Percentiles rank a stretch among this genome's conserved stretches.
Evolutionary conservation across 2,329 filamentous ascomycete species (phyloP).

Genomic region (Botrytis medusae): DNA sequence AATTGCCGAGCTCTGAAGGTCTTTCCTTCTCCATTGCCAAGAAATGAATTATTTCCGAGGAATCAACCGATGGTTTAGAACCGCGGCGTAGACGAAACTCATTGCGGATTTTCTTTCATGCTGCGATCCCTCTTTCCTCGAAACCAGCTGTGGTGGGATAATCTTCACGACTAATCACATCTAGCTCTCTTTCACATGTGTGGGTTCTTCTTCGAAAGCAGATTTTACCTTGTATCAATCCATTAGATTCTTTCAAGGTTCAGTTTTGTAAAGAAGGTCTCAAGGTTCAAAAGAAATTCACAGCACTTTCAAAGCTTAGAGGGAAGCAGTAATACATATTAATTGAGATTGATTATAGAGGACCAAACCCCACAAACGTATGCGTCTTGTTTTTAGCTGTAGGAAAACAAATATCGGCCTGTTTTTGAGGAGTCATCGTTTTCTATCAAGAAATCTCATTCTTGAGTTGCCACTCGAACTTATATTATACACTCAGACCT

Average conservation of each 20-base stretch:
- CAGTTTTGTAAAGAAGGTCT: not conserved
- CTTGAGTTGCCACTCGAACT: no score
- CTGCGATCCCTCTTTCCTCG: fast-evolving
- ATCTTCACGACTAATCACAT: not conserved
- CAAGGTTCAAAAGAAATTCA: not conserved
- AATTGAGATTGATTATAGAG: not conserved
- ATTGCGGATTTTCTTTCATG: not conserved
- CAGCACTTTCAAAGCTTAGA: not conserved
- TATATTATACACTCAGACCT: not conserved
- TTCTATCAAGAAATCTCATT: not conserved
- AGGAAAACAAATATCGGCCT: not conserved
- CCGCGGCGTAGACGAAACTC: not conserved
- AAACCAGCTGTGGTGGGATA: not conserved
- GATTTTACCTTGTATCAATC: not conserved
- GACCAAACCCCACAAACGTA: not conserved
- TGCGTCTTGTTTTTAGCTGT: not conserved
- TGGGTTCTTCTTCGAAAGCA: not conserved
- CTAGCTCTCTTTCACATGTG: not conserved
- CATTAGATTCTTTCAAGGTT: fast-evolving
- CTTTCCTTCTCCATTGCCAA: not conserved
- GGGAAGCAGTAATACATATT: not conserved
- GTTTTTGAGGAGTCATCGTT: not conserved
- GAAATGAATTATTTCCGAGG: not conserved
- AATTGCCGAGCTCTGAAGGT: not conserved
- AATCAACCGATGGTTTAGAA: fast-evolving